Percentiles rank a stretch among this genome's conserved stretches.
Conservation (phyloP, 306 rosid genomes). For the Ceratonia siliqua region DNA sequence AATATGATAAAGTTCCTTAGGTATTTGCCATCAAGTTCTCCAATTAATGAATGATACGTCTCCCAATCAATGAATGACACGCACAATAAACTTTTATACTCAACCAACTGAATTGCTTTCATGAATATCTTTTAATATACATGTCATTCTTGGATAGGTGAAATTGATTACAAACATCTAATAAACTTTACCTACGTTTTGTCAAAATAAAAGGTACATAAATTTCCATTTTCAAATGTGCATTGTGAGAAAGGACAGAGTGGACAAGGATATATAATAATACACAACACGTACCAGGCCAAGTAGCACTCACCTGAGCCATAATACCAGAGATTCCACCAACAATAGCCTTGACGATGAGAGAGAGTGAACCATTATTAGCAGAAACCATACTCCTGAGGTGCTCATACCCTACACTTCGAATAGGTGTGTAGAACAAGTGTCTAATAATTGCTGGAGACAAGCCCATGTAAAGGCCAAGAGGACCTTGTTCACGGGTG, state of each 20-base stretch:
- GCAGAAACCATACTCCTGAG: constrained; percentile 46
- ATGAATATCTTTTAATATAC: no score
- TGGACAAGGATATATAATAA: not conserved
- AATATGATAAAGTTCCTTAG: no score
- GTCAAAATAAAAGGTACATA: not conserved
- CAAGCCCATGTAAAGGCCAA: constrained; percentile 77
- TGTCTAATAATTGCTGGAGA: constrained; percentile 84
- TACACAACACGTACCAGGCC: constrained; percentile 3
- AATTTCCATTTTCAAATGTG: constrained; percentile 3
- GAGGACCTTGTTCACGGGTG: constrained; percentile 59
- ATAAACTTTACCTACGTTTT: no score
- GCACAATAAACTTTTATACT: no score
- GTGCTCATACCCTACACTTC: constrained; percentile 78
- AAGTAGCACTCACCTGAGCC: constrained; percentile 70
- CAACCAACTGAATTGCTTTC: no score
- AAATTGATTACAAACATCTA: no score
- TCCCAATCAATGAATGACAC: no score
- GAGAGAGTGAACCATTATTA: constrained; percentile 52
- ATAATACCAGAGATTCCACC: constrained; percentile 78
- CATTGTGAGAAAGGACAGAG: not conserved
- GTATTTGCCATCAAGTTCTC: no score
- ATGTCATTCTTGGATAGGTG: no score
- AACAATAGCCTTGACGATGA: constrained; percentile 56
- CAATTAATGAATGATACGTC: no score
- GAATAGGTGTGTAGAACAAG: constrained; percentile 74